A percentile compares a stretch with the other conserved stretches of the same genome.
Conservation (phyloP, 2,329 filamentous ascomycete species). For the Escovopsis sp. region DNA sequence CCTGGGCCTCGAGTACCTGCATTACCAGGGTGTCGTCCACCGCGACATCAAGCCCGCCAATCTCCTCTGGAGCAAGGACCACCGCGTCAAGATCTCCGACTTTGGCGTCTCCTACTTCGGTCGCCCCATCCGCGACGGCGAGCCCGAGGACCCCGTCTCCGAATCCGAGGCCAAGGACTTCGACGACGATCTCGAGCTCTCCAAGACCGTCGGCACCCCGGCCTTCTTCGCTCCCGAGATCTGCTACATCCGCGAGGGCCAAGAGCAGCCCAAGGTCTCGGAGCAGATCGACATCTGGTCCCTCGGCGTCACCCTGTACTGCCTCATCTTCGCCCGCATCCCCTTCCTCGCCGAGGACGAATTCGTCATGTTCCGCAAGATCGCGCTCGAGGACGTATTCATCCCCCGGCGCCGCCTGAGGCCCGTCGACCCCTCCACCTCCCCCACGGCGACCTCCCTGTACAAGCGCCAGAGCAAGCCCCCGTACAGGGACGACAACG, state of each 20-base stretch:
- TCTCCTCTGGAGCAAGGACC: slow-evolving; percentile 69
- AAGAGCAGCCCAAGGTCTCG: slow-evolving; percentile 61
- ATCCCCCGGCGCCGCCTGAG: slow-evolving; percentile 72
- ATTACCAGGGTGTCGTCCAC: slow-evolving; percentile 74
- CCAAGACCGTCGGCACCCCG: slow-evolving; percentile 93
- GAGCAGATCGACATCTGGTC: slow-evolving; percentile 97
- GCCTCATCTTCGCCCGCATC: slow-evolving; percentile 83
- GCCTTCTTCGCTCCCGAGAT: slow-evolving; percentile 96
- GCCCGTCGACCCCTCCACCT: slow-evolving; percentile 50
- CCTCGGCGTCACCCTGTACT: slow-evolving; percentile 88
- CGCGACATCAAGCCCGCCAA: slow-evolving; percentile 84
- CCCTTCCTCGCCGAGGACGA: slow-evolving; percentile 88
- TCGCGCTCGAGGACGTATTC: slow-evolving; percentile 84
- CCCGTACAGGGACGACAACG: slow-evolving; percentile 61
- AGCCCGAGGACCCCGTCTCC: slow-evolving; percentile 57
- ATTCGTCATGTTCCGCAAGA: slow-evolving; percentile 80
- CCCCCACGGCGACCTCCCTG: slow-evolving; percentile 37
- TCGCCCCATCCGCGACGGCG: slow-evolving; percentile 68
- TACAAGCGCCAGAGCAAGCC: slow-evolving; percentile 44
- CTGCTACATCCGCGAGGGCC: slow-evolving; percentile 68
- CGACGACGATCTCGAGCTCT: slow-evolving; percentile 88
- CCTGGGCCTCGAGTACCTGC: slow-evolving; percentile 82
- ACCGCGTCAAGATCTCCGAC: slow-evolving; percentile 92
- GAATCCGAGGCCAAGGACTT: slow-evolving; percentile 77
- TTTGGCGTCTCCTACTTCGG: slow-evolving; percentile 98